Conservation (phyloP, 305 asterid genomes). For the Fraxinus sp. region DNA sequence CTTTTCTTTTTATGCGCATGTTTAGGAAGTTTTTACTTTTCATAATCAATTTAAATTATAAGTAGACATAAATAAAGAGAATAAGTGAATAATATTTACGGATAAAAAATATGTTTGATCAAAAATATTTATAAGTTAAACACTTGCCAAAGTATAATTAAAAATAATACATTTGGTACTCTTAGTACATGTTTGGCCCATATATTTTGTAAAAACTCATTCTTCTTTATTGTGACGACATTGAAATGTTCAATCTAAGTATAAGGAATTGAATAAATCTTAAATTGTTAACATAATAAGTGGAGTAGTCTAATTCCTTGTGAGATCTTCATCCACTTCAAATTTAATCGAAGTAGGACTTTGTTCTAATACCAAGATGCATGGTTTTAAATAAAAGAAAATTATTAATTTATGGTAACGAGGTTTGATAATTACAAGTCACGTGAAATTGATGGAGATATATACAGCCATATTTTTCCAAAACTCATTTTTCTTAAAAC, state of each 20-base stretch:
- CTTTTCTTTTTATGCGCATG: neutral
- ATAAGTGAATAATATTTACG: neutral
- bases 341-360: neutral
- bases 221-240: neutral
- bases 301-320: neutral
- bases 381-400: neutral
- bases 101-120: too few relatives aligned
- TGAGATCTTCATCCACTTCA: neutral
- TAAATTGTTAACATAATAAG: neutral
- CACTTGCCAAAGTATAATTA: neutral
- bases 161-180: neutral
- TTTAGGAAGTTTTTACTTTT: neutral
- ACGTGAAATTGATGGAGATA: constrained; percentile 25
- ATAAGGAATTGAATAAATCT: neutral
- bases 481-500: too few relatives aligned
- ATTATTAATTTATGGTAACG: neutral
- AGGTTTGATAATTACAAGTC: constrained; percentile 27
- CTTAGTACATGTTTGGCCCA: neutral
- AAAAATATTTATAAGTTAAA: too few relatives aligned
- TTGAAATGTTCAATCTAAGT: neutral
- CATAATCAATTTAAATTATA: neutral
- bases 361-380: neutral
- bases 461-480: neutral
- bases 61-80: neutral
- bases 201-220: too few relatives aligned